phyloP scores from a whole-genome alignment of 495 filamentous ascomycete genomes.

The Lentithecium fluviatile region DNA sequence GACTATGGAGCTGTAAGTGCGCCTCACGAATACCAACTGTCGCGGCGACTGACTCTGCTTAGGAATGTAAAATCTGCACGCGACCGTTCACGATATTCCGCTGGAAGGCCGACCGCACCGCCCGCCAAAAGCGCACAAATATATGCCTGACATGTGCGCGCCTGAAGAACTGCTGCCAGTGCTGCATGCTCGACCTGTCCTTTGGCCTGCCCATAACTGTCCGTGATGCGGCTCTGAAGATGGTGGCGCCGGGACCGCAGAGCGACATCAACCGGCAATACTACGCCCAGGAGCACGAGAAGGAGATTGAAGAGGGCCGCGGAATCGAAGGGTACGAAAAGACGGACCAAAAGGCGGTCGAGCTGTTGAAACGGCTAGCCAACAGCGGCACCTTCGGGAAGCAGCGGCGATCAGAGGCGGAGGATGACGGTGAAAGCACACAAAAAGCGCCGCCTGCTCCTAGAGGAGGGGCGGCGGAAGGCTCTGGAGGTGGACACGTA shows the following conservation, averaged over 20 bases:
- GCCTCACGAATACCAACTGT: neutral
- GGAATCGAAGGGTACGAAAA: constrained; percentile 86
- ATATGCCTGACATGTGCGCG: constrained; percentile 95
- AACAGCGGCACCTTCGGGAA: constrained; percentile 91
- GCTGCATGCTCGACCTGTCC: constrained; percentile 95
- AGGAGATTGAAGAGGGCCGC: constrained; percentile 86
- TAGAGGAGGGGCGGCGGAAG: constrained; percentile 27
- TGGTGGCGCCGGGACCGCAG: constrained; percentile 87
- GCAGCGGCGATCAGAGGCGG: constrained; percentile 64
- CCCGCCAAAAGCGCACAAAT: constrained; percentile 80
- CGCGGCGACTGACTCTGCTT: neutral
- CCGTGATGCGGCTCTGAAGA: constrained; percentile 94
- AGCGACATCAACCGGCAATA: constrained; percentile 94
- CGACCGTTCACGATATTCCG: constrained; percentile 93
- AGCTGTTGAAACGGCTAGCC: constrained; percentile 79
- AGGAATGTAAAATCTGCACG: constrained; percentile 79
- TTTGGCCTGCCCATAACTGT: constrained; percentile 93
- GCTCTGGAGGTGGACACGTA: constrained; percentile 32
- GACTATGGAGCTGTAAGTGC: constrained; percentile 75
- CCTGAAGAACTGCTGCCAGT: constrained; percentile 96
- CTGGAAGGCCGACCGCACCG: constrained; percentile 88
- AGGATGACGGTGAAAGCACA: constrained; percentile 48
- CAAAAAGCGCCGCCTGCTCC: constrained; percentile 48
- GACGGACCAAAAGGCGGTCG: constrained; percentile 91
- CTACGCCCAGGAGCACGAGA: constrained; percentile 95